Evolutionary conservation across 371 early-diverging fungal genomes (phyloP).

Genomic region (Fennellomyces sp.): DNA sequence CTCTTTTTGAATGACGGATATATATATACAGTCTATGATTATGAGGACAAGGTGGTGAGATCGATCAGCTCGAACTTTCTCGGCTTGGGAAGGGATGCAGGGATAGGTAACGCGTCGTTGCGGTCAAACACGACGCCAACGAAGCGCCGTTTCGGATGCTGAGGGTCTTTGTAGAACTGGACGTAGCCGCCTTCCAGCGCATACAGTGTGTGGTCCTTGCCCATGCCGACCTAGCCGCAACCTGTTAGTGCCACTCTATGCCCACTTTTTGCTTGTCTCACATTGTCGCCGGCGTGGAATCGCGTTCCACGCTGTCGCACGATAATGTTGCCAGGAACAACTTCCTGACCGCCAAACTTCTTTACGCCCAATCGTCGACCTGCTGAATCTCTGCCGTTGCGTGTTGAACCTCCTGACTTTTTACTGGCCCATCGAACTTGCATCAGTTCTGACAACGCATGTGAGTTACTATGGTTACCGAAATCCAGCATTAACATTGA

Average conservation of each 20-base stretch:
- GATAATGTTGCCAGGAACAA: conserved; percentile 89
- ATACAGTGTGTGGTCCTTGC: conserved; percentile 91
- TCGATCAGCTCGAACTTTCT: conserved; percentile 78
- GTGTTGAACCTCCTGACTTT: conserved; percentile 90
- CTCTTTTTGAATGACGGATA: not conserved
- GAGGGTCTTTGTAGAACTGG: conserved; percentile 78
- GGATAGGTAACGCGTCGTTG: conserved; percentile 69
- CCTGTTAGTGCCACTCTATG: not conserved
- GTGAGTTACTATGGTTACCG: not conserved
- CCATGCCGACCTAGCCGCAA: conserved; percentile 73
- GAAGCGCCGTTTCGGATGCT: conserved; percentile 70
- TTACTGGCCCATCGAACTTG: conserved; percentile 93
- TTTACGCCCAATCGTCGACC: conserved; percentile 95
- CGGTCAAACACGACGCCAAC: conserved; percentile 79
- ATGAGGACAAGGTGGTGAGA: conserved; percentile 43
- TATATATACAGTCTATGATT: not conserved
- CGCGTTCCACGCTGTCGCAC: conserved; percentile 92
- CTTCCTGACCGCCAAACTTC: conserved; percentile 81
- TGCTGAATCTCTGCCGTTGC: conserved; percentile 92
- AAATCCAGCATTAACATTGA: not conserved
- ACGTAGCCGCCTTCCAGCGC: conserved; percentile 88
- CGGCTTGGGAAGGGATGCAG: conserved; percentile 65
- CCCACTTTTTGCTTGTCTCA: conserved; percentile 29
- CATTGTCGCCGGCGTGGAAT: conserved; percentile 90
- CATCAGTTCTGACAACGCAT: not conserved